Percentiles rank a stretch among this genome's conserved stretches.
Evolutionary conservation across 2,329 filamentous ascomycete genomes (phyloP).

Genomic region (Fusarium paranaense): DNA sequence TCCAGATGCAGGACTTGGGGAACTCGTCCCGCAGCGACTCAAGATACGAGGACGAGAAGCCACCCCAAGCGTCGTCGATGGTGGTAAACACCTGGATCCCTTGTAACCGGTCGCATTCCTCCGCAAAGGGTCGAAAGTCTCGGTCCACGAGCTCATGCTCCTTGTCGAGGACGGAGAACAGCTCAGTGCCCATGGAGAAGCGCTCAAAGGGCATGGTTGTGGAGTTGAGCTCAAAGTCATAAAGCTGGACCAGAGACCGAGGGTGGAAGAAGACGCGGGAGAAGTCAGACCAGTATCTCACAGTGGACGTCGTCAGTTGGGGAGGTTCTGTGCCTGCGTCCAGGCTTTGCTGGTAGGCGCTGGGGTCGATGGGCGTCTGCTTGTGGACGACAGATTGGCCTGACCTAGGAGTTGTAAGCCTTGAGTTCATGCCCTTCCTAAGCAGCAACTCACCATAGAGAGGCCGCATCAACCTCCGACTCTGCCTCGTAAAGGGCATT

Average conservation of each 20-base stretch:
- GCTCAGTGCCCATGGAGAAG: conserved; percentile 83
- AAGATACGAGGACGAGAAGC: conserved; percentile 78
- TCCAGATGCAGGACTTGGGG: conserved; percentile 86
- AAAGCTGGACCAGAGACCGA: conserved; percentile 84
- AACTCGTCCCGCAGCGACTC: conserved; percentile 90
- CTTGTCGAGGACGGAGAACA: conserved; percentile 78
- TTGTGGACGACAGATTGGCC: conserved; percentile 76
- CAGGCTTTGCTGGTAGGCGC: conserved; percentile 82
- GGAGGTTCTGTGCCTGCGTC: conserved; percentile 77
- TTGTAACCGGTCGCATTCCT: conserved; percentile 94
- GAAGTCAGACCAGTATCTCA: conserved; percentile 98
- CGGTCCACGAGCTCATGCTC: conserved; percentile 90
- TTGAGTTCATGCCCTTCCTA: background rate
- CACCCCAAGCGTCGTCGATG: conserved; percentile 84
- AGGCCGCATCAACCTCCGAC: conserved; percentile 47
- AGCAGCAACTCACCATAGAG: conserved; percentile 49
- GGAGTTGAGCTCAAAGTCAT: conserved; percentile 87
- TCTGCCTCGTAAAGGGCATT: conserved; percentile 84
- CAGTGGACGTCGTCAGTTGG: conserved; percentile 73
- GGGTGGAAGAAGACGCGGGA: conserved; percentile 94
- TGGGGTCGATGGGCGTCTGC: conserved; percentile 74
- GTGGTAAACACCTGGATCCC: conserved; percentile 82
- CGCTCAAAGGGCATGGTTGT: conserved; percentile 88
- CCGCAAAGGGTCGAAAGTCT: conserved; percentile 88
- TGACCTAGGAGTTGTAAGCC: conserved; percentile 60